phyloP scores from a whole-genome alignment of 208 protist species.

The Crithidia brevicula region DNA sequence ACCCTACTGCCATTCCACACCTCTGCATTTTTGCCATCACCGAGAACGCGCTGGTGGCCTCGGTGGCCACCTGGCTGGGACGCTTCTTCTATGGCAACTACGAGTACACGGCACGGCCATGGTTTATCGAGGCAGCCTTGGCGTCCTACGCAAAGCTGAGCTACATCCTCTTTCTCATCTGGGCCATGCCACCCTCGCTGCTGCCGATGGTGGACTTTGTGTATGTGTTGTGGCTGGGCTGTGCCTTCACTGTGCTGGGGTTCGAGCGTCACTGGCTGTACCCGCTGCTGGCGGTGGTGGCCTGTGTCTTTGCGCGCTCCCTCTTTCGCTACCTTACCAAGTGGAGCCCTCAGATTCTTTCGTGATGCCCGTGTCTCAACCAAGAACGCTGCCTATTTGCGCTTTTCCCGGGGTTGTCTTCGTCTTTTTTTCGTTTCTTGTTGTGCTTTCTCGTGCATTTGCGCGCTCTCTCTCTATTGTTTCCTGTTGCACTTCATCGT shows the following conservation, averaged over 20 bases:
- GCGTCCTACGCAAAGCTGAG: conserved; percentile 63
- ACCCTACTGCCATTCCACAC: conserved; percentile 43
- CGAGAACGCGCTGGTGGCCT: conserved; percentile 63
- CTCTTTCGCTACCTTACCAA: conserved; percentile 68
- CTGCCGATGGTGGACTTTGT: conserved; percentile 72
- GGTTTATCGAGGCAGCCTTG: conserved; percentile 61
- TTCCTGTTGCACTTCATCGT: no score
- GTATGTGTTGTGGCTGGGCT: conserved; percentile 70
- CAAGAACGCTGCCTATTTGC: no score
- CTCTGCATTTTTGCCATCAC: conserved; percentile 65
- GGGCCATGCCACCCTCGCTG: conserved; percentile 67
- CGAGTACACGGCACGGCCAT: conserved; percentile 43
- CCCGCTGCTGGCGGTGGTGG: conserved; percentile 29
- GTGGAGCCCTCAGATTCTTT: conserved; percentile 49
- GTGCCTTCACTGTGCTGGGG: conserved; percentile 49
- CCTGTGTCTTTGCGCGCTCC: conserved; percentile 41
- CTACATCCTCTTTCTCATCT: conserved; percentile 81
- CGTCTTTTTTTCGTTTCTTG: not conserved
- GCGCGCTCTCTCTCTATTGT: no score
- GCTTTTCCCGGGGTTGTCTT: not conserved
- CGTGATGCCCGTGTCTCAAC: not conserved
- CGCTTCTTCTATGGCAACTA: conserved; percentile 37
- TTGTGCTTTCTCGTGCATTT: no score
- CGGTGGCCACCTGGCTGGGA: conserved; percentile 61
- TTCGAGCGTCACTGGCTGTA: conserved; percentile 37